Conservation (phyloP, 768 basidiomycete species). For the Tulasnella sp. region DNA sequence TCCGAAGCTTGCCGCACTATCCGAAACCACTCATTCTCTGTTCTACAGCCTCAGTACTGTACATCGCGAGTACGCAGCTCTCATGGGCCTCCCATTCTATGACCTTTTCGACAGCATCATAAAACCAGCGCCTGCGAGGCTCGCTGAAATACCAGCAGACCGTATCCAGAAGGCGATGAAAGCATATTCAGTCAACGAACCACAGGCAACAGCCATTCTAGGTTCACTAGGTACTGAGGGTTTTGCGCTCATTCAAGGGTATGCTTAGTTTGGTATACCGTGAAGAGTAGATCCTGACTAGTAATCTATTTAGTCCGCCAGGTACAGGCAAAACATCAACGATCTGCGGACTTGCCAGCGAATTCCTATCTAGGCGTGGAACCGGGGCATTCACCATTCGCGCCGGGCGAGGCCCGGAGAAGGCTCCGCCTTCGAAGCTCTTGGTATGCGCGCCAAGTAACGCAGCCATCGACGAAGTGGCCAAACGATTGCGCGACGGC, state of each 20-base stretch:
- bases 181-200: slow-evolving; percentile 72
- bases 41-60: slow-evolving; percentile 69
- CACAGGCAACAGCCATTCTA: slow-evolving; percentile 83
- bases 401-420: slow-evolving; percentile 37
- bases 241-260: slow-evolving; percentile 95
- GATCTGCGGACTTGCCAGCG: slow-evolving; percentile 86
- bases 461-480: slow-evolving; percentile 96
- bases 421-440: slow-evolving; percentile 52
- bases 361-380: slow-evolving; percentile 56
- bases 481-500: slow-evolving; percentile 75
- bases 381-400: slow-evolving; percentile 40
- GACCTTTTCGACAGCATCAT: slow-evolving; percentile 66
- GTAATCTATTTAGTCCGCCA: slow-evolving; percentile 54
- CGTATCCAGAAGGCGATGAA: slow-evolving; percentile 52
- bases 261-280: slow-evolving; percentile 18
- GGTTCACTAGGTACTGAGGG: slow-evolving; percentile 61
- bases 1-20: not conserved
- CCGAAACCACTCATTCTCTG: no score
- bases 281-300: not conserved
- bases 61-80: slow-evolving; percentile 83
- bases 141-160: slow-evolving; percentile 19
- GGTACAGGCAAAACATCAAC: slow-evolving; percentile 99
- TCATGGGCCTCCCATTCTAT: slow-evolving; percentile 73
- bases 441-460: slow-evolving; percentile 96
- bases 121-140: slow-evolving; percentile 45